These are phyloP conservation scores for Eimeria zaria DNA, from an alignment of 169 alveolate genomes.

Conservation along the genomic window DNA sequence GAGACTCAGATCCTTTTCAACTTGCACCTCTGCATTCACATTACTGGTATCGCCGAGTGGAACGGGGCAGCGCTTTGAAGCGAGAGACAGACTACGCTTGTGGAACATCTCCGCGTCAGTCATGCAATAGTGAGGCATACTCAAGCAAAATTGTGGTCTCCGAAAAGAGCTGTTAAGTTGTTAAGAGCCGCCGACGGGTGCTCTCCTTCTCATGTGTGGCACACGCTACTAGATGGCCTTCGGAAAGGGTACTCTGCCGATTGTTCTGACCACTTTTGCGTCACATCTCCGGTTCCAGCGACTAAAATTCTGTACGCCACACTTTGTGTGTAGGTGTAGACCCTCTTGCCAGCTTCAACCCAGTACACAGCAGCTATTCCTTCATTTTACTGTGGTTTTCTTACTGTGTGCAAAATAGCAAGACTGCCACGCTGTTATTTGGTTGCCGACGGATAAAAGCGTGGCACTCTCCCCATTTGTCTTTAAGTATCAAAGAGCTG, in stretches of 20 bases:
- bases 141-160: too few species aligned
- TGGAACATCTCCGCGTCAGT: too few species aligned
- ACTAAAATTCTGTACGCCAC: too few species aligned
- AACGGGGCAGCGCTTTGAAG: background rate
- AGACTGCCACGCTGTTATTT: background rate
- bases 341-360: background rate
- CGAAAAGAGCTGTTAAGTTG: too few species aligned
- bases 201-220: background rate
- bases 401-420: background rate
- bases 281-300: too few species aligned
- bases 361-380: background rate
- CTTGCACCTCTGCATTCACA: background rate
- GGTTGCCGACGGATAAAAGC: background rate
- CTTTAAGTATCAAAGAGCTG: background rate
- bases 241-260: background rate
- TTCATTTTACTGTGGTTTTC: background rate
- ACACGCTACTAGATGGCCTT: too few species aligned
- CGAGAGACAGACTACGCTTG: too few species aligned
- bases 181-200: background rate
- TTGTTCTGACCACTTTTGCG: background rate
- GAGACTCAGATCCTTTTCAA: background rate
- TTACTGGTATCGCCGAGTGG: background rate
- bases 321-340: too few species aligned
- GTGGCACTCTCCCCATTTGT: background rate
- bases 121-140: background rate